phyloP scores from a whole-genome alignment of 2,329 filamentous ascomycete species.

The Endoconidiophora laricicola region DNA sequence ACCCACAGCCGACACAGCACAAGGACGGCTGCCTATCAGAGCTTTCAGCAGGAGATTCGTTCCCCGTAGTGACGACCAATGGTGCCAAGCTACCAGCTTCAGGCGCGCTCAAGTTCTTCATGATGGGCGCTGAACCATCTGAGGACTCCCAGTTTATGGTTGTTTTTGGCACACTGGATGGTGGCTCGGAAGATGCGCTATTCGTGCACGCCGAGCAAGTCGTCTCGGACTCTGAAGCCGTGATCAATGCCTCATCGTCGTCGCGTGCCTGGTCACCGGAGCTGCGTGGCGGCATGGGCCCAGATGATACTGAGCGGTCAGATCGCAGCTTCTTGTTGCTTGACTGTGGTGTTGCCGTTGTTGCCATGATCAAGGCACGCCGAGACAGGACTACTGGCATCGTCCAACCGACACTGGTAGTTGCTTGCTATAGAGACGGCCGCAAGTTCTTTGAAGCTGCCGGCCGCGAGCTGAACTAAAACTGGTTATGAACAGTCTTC shows the following conservation, averaged over 20 bases:
- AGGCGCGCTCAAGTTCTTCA: constrained; percentile 11
- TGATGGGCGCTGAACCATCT: constrained; percentile 10
- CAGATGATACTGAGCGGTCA: background rate
- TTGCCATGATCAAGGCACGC: constrained; percentile 11
- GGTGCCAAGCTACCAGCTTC: constrained; percentile 5
- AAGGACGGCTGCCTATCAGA: constrained; percentile 9
- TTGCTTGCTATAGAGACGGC: constrained; percentile 11
- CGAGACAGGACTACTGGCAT: constrained; percentile 4
- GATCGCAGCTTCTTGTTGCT: constrained; percentile 10
- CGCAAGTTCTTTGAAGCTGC: constrained; percentile 10
- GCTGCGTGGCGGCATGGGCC: background rate
- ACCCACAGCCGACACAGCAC: constrained; percentile 7
- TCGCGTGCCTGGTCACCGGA: constrained; percentile 9
- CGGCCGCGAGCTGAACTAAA: constrained; percentile 1
- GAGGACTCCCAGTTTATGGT: constrained; percentile 11
- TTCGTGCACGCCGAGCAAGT: constrained; percentile 10
- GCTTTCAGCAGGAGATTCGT: constrained; percentile 1
- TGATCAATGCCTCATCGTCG: constrained; percentile 1
- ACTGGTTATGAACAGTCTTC: background rate
- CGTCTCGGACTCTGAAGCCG: constrained; percentile 1
- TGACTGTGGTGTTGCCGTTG: constrained; percentile 10
- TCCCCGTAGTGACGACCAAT: constrained; percentile 3
- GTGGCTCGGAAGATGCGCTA: background rate
- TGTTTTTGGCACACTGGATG: constrained; percentile 6
- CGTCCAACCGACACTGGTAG: constrained; percentile 6